Base-by-base conservation (phyloP, 306 rosid genomes). In the Nissolia schottii region DNA sequence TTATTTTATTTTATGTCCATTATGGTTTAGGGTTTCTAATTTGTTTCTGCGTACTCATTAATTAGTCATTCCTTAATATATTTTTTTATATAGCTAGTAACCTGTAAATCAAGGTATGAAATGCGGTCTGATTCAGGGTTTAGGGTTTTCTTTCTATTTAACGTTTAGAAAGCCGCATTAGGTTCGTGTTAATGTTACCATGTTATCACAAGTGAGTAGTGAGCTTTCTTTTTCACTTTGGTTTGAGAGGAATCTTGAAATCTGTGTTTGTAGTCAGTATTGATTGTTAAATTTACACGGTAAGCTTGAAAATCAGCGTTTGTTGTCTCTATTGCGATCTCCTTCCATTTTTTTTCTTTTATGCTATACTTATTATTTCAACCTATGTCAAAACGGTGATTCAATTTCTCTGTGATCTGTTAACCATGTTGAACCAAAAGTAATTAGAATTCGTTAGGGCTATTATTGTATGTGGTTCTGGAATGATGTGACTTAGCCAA, bases 401-500 rank as follows among this genome's bases (percentile, higher is more conserved):
- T n/a, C n/a, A n/a, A 53, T 20, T 51, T 66, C 38, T 31, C 16
- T 31, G 27, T n/a, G n/a, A 55, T 64, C 64, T 54, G 37, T 28
- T n/a, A 6, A 75, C 25, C 2, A n/a, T n/a, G n/a, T n/a, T n/a
- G n/a, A n/a, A 15, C 40, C 10, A 20, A 43, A 22, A 51, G 25
- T 74, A 37, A 63, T 50, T 37, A 46, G 31, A 49, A n/a, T n/a
- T n/a, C n/a, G n/a, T n/a, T n/a, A n/a, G n/a, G n/a, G n/a, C n/a
- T n/a, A n/a, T n/a, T n/a, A n/a, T n/a, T n/a, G n/a, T 27, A 7
- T 54, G 25, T 29, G 56, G 64, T 13, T 71, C 84, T 88, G 90
- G 94, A 80, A 82, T 88, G 91, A 88, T 86, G 89, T 46, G 71
- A 75, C 31, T 84, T 88, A 89, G 95, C 95, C 95, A 89, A 89